Evolutionary conservation across 768 basidiomycete species (phyloP).

Genomic region (Amanita brunnescens): DNA sequence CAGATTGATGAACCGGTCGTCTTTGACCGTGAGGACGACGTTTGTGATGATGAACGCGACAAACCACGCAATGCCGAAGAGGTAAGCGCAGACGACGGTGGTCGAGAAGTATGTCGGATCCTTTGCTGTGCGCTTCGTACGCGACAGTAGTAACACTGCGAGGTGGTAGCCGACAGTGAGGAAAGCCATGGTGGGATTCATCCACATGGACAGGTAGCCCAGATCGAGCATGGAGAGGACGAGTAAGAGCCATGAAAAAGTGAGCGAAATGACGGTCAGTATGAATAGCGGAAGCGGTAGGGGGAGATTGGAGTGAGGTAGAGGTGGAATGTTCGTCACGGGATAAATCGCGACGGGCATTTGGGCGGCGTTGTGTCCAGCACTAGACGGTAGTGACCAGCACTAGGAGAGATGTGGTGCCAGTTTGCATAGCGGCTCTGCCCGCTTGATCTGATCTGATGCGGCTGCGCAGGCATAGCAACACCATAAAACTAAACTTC

Average conservation of each 20-base stretch:
- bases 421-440: too few relatives aligned
- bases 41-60: constrained; percentile 21
- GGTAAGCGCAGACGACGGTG: constrained; percentile 20
- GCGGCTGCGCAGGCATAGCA: neutral
- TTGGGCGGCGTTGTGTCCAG: constrained; percentile 17
- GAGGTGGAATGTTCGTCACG: constrained; percentile 5
- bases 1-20: constrained; percentile 4
- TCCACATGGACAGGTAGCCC: constrained; percentile 24
- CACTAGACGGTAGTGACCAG: constrained; percentile 22
- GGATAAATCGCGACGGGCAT: constrained; percentile 11
- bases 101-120: constrained; percentile 27
- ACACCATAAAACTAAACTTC: too few relatives aligned
- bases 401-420: constrained; percentile 13
- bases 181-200: constrained; percentile 21
- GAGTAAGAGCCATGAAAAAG: constrained; percentile 17
- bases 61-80: constrained; percentile 23
- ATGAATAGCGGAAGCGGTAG: constrained; percentile 21
- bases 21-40: constrained; percentile 14
- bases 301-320: constrained; percentile 7
- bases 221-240: constrained; percentile 25
- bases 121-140: constrained; percentile 16
- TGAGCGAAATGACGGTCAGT: constrained; percentile 19
- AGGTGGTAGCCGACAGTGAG: constrained; percentile 23
- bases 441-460: neutral
- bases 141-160: constrained; percentile 18